phyloP scores from a whole-genome alignment of 2,329 filamentous ascomycete genomes.

The Neocatenulostroma microsporum region DNA sequence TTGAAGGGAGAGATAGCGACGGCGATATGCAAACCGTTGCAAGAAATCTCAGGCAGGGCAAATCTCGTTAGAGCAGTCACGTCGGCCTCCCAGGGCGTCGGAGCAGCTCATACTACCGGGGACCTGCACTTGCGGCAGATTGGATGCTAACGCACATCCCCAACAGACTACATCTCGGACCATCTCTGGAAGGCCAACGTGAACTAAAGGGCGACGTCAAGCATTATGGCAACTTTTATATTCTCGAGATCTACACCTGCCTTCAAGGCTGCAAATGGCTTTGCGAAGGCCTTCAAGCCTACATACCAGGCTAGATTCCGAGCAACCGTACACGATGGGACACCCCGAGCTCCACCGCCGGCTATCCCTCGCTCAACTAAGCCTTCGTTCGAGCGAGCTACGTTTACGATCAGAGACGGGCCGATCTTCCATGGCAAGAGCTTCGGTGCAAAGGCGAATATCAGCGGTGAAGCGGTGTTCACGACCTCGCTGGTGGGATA shows the following conservation, averaged over 20 bases:
- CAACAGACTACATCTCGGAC: conserved; percentile 61
- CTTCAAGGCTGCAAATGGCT: conserved; percentile 32
- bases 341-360: conserved; percentile 59
- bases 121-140: too few relatives aligned
- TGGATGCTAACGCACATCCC: too few relatives aligned
- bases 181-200: conserved; percentile 62
- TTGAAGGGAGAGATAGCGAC: conserved; percentile 2
- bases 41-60: too few relatives aligned
- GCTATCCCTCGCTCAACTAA: conserved; percentile 50
- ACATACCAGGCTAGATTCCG: conserved; percentile 44
- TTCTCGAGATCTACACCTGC: conserved; percentile 45
- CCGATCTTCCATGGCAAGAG: conserved; percentile 94
- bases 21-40: too few relatives aligned
- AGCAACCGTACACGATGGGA: conserved; percentile 62
- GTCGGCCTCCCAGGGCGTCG: too few relatives aligned
- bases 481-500: conserved; percentile 97
- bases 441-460: conserved; percentile 92
- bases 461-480: conserved; percentile 97
- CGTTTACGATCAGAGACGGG: conserved; percentile 91
- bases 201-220: conserved; percentile 41
- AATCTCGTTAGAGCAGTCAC: too few relatives aligned
- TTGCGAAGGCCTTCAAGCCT: conserved; percentile 39
- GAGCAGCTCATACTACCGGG: too few relatives aligned
- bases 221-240: conserved; percentile 39
- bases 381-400: conserved; percentile 68